Evolutionary conservation across 148 eudicot genomes (phyloP).

Genomic region (Rhododendron mucronatum): DNA sequence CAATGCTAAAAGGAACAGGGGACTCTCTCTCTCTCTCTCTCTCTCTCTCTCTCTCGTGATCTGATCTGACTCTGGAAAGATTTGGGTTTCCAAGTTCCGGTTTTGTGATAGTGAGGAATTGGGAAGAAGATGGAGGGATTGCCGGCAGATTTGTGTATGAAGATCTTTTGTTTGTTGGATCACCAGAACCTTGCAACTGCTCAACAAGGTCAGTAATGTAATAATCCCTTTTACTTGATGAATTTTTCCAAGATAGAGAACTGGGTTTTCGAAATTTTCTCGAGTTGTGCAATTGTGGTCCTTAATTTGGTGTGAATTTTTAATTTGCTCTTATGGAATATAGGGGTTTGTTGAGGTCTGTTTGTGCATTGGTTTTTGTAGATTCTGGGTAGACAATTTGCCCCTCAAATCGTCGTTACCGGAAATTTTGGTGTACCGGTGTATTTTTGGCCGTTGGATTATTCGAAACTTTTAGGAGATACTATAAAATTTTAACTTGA

Average conservation of each 20-base stretch:
- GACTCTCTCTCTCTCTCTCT: conserved; percentile 18
- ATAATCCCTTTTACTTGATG: not conserved
- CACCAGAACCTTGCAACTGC: conserved; percentile 61
- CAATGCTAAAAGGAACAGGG: not conserved
- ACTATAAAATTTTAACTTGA: too few species aligned
- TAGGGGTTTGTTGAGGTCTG: not conserved
- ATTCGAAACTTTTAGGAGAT: too few species aligned
- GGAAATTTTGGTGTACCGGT: not conserved
- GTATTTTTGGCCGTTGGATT: too few species aligned
- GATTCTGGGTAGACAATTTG: not conserved
- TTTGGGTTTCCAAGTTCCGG: not conserved
- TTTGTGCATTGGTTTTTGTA: not conserved
- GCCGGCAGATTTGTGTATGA: conserved; percentile 55
- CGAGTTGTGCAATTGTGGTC: not conserved
- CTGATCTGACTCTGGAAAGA: not conserved
- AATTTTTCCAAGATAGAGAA: not conserved
- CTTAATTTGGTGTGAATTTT: not conserved
- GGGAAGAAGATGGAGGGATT: conserved; percentile 48
- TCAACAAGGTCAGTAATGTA: conserved; percentile 44
- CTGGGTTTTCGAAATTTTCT: conserved; percentile 11
- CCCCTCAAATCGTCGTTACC: not conserved
- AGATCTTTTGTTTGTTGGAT: conserved; percentile 70
- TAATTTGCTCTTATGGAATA: not conserved
- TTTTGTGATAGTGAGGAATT: not conserved
- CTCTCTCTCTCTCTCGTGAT: conserved; percentile 10